Base-by-base conservation (phyloP, 2,329 filamentous ascomycete genomes). In the Tolypocladium tropicale region DNA sequence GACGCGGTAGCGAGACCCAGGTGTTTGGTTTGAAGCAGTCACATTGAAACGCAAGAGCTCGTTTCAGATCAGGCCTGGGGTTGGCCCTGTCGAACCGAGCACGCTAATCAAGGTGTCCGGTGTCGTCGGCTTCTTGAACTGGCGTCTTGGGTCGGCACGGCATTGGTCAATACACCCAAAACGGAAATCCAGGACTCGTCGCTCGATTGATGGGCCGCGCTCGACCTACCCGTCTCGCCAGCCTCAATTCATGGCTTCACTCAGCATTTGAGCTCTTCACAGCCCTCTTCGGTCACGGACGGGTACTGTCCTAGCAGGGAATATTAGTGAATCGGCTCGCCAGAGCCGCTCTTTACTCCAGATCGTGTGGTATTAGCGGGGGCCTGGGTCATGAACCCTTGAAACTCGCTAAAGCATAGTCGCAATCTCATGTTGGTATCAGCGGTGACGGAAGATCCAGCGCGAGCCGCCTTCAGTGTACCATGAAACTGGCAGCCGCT, bases 351-450 rank as follows among this genome's bases (percentile, higher is more conserved):
- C 16, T 6, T 18, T 6, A 21, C 28, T 3, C 28, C 46, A n/a
- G 18, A 34, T 36, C 3, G 34, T 32, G 25, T n/a, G n/a, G n/a
- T n/a, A n/a, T 36, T 50, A 18, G 54, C 46, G 55, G 54, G 52
- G 55, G 51, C 57, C 58, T 56, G 63, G 63, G 54, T 61, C 60
- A 62, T 61, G 63, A 62, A 60, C 68, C 74, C 75, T 76, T 79
- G 76, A 81, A 81, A 81, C 78, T 73, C 74, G 73, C 76, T 76
- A 77, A 72, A 63, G 65, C 63, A 67, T 68, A 71, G 72, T 70
- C 64, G 69, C 70, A 76, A 77, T 75, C 74, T 79, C 76, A 74
- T 67, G 65, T 68, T 60, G 64, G 74, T 76, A 68, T 76, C 76
- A 77, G 71, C 66, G 68, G 72, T 71, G 58, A 59, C 55, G 46